These are phyloP conservation scores for Xylariaceae sp. DNA, from an alignment of 2,329 filamentous ascomycete genomes.

Conservation along the genomic window DNA sequence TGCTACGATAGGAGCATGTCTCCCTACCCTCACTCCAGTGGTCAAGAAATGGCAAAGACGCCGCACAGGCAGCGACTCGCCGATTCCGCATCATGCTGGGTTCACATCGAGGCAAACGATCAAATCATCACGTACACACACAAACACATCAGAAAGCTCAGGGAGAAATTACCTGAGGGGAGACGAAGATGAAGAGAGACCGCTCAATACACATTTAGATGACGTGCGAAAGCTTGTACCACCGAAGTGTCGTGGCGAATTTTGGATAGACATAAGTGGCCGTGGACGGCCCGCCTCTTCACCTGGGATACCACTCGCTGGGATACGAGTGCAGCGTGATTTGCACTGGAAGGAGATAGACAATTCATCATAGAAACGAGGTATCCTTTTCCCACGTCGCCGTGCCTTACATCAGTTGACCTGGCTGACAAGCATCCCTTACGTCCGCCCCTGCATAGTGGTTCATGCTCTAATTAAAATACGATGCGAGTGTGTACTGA, in stretches of 20 bases:
- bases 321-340: slow-evolving; percentile 16
- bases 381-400: too few relatives aligned
- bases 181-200: slow-evolving; percentile 16
- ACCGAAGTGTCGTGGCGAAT: slow-evolving; percentile 10
- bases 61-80: slow-evolving; percentile 3
- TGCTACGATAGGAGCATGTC: slow-evolving; percentile 14
- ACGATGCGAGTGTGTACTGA: too few relatives aligned
- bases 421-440: too few relatives aligned
- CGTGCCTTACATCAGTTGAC: too few relatives aligned
- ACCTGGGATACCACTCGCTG: slow-evolving; percentile 4
- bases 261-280: slow-evolving; percentile 17
- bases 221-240: slow-evolving; percentile 14
- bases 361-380: too few relatives aligned
- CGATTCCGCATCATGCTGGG: slow-evolving; percentile 7
- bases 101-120: slow-evolving; percentile 10
- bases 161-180: slow-evolving; percentile 8
- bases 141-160: neutral
- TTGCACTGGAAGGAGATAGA: slow-evolving; percentile 14
- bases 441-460: too few relatives aligned
- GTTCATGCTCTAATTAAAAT: too few relatives aligned
- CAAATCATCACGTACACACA: slow-evolving; percentile 3
- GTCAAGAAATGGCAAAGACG: slow-evolving; percentile 6
- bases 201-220: slow-evolving; percentile 12
- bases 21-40: slow-evolving; percentile 9
- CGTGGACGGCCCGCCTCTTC: slow-evolving; percentile 3